These are phyloP conservation scores for Dryadomyces quercivorus DNA, from an alignment of 2,329 filamentous ascomycete genomes.

Conservation along the genomic window DNA sequence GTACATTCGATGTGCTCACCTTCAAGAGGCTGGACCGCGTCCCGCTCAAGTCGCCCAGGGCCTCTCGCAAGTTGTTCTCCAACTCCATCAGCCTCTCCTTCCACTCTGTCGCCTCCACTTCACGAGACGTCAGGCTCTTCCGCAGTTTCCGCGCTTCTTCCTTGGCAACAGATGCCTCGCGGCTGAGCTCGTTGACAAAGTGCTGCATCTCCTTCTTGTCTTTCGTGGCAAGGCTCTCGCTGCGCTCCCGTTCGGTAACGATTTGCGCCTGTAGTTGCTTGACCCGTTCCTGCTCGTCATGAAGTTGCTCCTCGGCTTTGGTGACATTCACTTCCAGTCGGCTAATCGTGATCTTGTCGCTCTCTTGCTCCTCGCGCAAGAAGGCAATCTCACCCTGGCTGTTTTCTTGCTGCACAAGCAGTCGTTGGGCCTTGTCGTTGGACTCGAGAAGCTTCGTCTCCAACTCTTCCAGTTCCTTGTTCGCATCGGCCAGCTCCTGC, in stretches of 20 bases:
- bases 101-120: slow-evolving; percentile 83
- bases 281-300: slow-evolving; percentile 70
- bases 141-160: slow-evolving; percentile 75
- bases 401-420: slow-evolving; percentile 86
- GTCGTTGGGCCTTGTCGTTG: slow-evolving; percentile 75
- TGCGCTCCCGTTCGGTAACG: slow-evolving; percentile 68
- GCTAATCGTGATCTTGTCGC: slow-evolving; percentile 94
- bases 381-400: slow-evolving; percentile 90
- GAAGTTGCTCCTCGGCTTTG: slow-evolving; percentile 64
- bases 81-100: slow-evolving; percentile 83
- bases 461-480: slow-evolving; percentile 74
- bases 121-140: slow-evolving; percentile 69
- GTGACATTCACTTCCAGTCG: slow-evolving; percentile 78
- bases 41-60: slow-evolving; percentile 76
- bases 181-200: slow-evolving; percentile 83
- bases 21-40: slow-evolving; percentile 76
- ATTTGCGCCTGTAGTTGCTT: slow-evolving; percentile 65
- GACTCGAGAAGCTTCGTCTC: slow-evolving; percentile 75
- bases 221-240: slow-evolving; percentile 72
- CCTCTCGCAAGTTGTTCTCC: slow-evolving; percentile 76
- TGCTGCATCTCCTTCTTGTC: slow-evolving; percentile 95
- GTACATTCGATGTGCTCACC: slow-evolving; percentile 28
- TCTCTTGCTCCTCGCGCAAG: slow-evolving; percentile 89
- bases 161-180: slow-evolving; percentile 67
- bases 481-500: slow-evolving; percentile 69